Conservation (phyloP, 768 basidiomycete genomes). For the Hydnomerulius pinastri region DNA sequence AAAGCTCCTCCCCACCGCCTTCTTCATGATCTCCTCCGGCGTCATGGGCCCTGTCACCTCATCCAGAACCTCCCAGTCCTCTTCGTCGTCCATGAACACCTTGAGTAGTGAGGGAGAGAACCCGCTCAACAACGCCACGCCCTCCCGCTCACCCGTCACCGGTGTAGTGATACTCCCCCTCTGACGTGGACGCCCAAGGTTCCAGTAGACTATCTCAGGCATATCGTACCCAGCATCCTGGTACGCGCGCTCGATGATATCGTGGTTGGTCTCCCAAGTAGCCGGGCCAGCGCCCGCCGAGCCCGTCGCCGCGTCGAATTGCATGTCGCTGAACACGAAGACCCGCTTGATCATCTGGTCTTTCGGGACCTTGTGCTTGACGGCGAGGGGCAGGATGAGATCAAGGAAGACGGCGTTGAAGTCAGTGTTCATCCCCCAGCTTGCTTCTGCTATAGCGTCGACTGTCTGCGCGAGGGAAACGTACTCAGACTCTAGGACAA, state of each 20-base stretch:
- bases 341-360: slow-evolving; percentile 77
- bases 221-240: slow-evolving; percentile 65
- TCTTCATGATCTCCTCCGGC: slow-evolving; percentile 48
- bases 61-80: slow-evolving; percentile 40
- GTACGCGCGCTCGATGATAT: slow-evolving; percentile 56
- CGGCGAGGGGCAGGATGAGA: slow-evolving; percentile 62
- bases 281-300: background rate
- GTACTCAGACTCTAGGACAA: slow-evolving; percentile 38
- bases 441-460: slow-evolving; percentile 31
- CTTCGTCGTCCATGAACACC: slow-evolving; percentile 60
- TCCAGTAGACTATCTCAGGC: slow-evolving; percentile 76
- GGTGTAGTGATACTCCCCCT: slow-evolving; percentile 40
- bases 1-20: slow-evolving; percentile 50
- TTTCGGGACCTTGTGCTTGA: slow-evolving; percentile 53
- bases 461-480: slow-evolving; percentile 40
- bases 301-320: slow-evolving; percentile 54
- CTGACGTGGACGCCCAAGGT: slow-evolving; percentile 39
- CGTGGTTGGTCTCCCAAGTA: slow-evolving; percentile 64
- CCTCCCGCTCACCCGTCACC: slow-evolving; percentile 52
- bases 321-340: slow-evolving; percentile 81
- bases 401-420: slow-evolving; percentile 61
- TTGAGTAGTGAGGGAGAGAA: slow-evolving; percentile 72
- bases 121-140: slow-evolving; percentile 71
- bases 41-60: slow-evolving; percentile 38
- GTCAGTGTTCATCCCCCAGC: slow-evolving; percentile 64